phyloP scores from a whole-genome alignment of 1,284 basidiomycete genomes.

The Pseudozyma pruni region DNA sequence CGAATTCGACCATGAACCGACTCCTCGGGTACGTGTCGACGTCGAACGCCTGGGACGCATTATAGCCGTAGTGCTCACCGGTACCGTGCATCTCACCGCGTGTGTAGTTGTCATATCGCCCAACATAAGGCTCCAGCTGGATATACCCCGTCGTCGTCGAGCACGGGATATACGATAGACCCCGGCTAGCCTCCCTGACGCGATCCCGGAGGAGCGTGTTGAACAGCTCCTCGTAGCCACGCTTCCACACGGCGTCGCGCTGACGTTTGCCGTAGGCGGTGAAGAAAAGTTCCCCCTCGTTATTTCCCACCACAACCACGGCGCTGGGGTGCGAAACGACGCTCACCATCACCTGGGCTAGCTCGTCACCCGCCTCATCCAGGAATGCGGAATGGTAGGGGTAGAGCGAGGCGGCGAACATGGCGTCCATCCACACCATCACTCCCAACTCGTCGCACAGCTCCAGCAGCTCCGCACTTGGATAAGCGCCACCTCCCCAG shows the following conservation, averaged over 20 bases:
- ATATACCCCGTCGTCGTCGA: slow-evolving; percentile 73
- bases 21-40: slow-evolving; percentile 73
- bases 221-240: slow-evolving; percentile 47
- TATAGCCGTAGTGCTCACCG: slow-evolving; percentile 71
- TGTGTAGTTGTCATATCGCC: slow-evolving; percentile 73
- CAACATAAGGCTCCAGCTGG: slow-evolving; percentile 73
- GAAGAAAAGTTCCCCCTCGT: slow-evolving; percentile 53
- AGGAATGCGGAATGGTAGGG: slow-evolving; percentile 72
- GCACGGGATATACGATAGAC: slow-evolving; percentile 76
- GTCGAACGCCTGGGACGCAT: slow-evolving; percentile 73
- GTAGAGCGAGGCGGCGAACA: slow-evolving; percentile 72
- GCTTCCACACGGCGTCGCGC: slow-evolving; percentile 24
- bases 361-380: slow-evolving; percentile 73
- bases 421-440: slow-evolving; percentile 76
- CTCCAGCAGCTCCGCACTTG: slow-evolving; percentile 71
- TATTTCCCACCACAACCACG: slow-evolving; percentile 46
- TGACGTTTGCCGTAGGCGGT: slow-evolving; percentile 14
- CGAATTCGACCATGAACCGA: slow-evolving; percentile 77
- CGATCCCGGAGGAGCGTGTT: slow-evolving; percentile 73
- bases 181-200: slow-evolving; percentile 72
- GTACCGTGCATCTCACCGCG: slow-evolving; percentile 72
- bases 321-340: slow-evolving; percentile 73
- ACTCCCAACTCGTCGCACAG: slow-evolving; percentile 76
- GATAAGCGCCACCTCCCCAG: slow-evolving; percentile 61
- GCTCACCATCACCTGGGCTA: slow-evolving; percentile 74